Evolutionary conservation across 208 protist species (phyloP).

Genomic region (Hexamita inflata): DNA sequence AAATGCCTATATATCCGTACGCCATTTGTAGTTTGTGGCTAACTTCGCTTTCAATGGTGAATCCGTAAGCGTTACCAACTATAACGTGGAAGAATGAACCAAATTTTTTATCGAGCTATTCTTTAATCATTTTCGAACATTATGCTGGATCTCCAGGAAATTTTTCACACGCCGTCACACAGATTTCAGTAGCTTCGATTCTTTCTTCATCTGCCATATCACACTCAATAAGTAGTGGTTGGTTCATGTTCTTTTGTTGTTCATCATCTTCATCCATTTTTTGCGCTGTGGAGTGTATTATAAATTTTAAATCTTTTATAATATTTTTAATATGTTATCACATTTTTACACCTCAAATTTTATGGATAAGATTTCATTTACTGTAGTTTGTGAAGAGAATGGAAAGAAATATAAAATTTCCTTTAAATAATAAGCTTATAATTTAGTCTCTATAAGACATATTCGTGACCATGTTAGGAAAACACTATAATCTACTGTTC

Average conservation of each 20-base stretch:
- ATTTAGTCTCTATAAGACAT: no score
- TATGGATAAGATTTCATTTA: no score
- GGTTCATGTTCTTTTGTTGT: not conserved
- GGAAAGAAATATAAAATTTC: no score
- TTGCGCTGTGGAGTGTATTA: no score
- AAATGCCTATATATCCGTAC: conserved; percentile 4
- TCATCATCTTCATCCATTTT: conserved; percentile 15
- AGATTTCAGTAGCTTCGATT: conserved; percentile 4
- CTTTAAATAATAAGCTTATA: no score
- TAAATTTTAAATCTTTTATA: no score
- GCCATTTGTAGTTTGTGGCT: conserved; percentile 14
- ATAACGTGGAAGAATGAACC: conserved; percentile 11
- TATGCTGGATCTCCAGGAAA: conserved; percentile 15
- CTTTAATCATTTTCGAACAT: not conserved
- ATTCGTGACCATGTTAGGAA: no score
- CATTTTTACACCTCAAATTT: no score
- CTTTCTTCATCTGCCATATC: conserved; percentile 22
- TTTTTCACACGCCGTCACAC: conserved; percentile 16
- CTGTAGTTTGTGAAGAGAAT: no score
- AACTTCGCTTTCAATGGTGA: conserved; percentile 2
- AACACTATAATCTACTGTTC: no score
- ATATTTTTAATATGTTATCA: no score
- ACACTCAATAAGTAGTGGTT: conserved; percentile 11
- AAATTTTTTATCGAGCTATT: conserved; percentile 16
- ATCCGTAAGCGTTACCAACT: conserved; percentile 13